Evolutionary conservation across 2,329 filamentous ascomycete species (phyloP), one percentile per base, ranked within the genome.

Genomic region (Rachicladosporium sp.): DNA sequence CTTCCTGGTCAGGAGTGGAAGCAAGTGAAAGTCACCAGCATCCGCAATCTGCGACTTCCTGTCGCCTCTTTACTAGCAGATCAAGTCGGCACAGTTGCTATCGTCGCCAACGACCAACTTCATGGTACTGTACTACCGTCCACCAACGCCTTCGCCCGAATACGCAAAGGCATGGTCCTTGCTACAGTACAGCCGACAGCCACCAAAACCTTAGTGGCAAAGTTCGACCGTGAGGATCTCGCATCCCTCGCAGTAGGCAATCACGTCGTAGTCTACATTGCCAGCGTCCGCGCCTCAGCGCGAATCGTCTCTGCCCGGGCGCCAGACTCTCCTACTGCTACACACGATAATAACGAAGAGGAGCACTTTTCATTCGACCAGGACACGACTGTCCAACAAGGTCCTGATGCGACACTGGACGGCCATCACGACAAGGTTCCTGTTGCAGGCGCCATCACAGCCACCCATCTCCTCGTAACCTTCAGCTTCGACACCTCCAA

Each of bases 11-110:
- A 70, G 10, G 80, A 85, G 59, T 96, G 89, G 89, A 78, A 84
- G 46, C 70, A 71, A 15, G 86, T 89, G 4, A 78, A 74, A 33
- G 77, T 96, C 38, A 79, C 84, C 33, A 96, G 88, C 50, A 79
- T 95, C 33, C 80, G 89, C 13, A 93, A 94, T 50, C 68, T 98
- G 6, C 77, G 89, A 4, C 68, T 95, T 3, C 85, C 89, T 0
- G 87, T 95, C 0, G 76, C 77, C 35, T 76, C 72, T 0, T 70
- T 96, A 6, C 71, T 79, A 37, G 71, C 79, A 10, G 86, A 85
- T 7, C 89, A 98, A 61, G 87, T 89, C 4, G 91, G 89, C 1
- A 95, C 88, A 0, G 73, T 98, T 39, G 89, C 88, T 0, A 67
- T 96, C 37, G 71, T 81, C 2, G 70, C 61, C 12, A 50, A 81